These are phyloP conservation scores for Erucastrum elatum DNA, from an alignment of 345 rosid species.

Conservation along the genomic window DNA sequence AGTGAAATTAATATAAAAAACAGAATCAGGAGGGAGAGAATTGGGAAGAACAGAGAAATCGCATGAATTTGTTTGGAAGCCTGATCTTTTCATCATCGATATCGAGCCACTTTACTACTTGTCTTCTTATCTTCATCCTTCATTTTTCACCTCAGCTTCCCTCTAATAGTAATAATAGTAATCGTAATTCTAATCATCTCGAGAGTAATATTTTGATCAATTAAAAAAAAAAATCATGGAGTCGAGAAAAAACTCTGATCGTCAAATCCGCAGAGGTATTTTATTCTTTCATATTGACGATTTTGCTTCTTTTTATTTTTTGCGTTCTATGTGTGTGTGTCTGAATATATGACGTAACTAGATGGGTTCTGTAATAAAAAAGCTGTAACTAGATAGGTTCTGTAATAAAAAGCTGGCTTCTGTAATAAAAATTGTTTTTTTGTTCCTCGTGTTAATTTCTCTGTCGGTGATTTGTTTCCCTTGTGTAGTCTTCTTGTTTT, in stretches of 20 bases:
- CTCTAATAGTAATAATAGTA: slow-evolving; percentile 18
- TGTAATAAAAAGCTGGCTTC: neutral
- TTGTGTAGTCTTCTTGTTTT: neutral
- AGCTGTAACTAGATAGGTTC: neutral
- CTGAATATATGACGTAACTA: neutral
- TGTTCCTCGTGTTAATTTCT: neutral
- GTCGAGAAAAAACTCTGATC: slow-evolving; percentile 67
- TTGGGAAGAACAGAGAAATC: slow-evolving; percentile 43
- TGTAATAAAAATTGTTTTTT: neutral
- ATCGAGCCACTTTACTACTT: slow-evolving; percentile 74
- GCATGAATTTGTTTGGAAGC: slow-evolving; percentile 98
- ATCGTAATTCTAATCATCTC: slow-evolving; percentile 22
- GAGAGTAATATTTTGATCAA: slow-evolving; percentile 11
- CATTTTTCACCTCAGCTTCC: slow-evolving; percentile 82
- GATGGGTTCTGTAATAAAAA: neutral
- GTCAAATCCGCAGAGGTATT: slow-evolving; percentile 72
- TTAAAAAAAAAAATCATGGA: slow-evolving; percentile 52
- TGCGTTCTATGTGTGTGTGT: neutral
- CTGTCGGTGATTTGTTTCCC: slow-evolving; percentile 28
- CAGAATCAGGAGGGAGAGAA: neutral
- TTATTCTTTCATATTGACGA: neutral
- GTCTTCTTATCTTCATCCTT: slow-evolving; percentile 73
- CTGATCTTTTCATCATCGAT: slow-evolving; percentile 59
- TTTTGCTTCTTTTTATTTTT: neutral
- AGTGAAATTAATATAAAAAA: neutral